Base-by-base conservation (phyloP, 2,329 filamentous ascomycete genomes). In the Clonostachys rhizophaga region DNA sequence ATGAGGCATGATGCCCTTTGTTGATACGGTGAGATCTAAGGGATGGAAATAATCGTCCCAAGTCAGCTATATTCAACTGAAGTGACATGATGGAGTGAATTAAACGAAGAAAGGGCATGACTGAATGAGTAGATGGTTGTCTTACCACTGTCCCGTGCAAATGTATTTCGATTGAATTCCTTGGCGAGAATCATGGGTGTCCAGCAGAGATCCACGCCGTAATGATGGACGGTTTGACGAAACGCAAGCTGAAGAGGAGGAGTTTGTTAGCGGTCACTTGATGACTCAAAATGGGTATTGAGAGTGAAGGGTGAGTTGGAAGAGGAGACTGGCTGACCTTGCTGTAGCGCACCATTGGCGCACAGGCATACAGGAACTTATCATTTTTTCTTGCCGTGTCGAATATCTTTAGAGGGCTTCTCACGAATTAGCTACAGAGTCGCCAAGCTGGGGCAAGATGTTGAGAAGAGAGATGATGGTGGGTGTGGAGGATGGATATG, bases 161-260 rank as follows among this genome's bases (percentile, higher is more conserved):
- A 66, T 17, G 65, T 60, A 56, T 71, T 84, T 20, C 83, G 72
- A 65, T 85, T 85, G 61, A 86, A 86, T 58, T 86, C 83, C 57
- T 85, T 86, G 45, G 83, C 81, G 4, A 86, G 68, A 47, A 86
- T 80, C 85, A 88, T 88, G 40, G 85, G 85, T 3, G 84, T 87
- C 78, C 84, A 88, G 53, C 78, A 82, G 7, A 88, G 61, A 60
- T 88, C 84, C 14, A 79, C 78, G 43, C 78, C 79, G 60, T 85
- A 87, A 43, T 78, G 70, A 51, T 81, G 74, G 4, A 84, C 80
- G 0, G 84, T 83, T 54, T 86, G 78, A 43, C 85, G 78, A 58
- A 89, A 88, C 42, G 85, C 84, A 40, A 88, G 75, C 76, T 86
- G 33, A 51, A 55, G 47, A 30, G 24, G 24, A 30, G 24, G 24